Percentiles rank a stretch among this genome's conserved stretches.
phyloP scores from a whole-genome alignment of 2,329 filamentous ascomycete species.

The Tothia fuscella region DNA sequence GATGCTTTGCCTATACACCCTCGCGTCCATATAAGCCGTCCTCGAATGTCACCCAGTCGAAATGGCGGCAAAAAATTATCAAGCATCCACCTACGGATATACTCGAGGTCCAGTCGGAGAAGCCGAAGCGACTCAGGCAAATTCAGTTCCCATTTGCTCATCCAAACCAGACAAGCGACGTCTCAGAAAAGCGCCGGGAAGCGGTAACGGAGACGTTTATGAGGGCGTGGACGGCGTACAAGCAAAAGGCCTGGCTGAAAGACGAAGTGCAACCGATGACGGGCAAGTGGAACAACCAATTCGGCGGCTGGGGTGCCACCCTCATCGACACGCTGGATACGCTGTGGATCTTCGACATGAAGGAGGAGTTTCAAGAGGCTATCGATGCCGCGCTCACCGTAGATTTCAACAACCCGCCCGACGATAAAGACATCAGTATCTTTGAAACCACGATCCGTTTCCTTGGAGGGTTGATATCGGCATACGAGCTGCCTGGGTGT shows the following conservation, averaged over 20 bases:
- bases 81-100: not conserved
- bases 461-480: slow-evolving; percentile 70
- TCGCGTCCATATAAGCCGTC: no score
- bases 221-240: slow-evolving; percentile 46
- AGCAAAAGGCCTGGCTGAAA: slow-evolving; percentile 48
- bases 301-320: slow-evolving; percentile 56
- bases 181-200: not conserved
- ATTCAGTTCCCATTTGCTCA: not conserved
- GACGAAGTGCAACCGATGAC: slow-evolving; percentile 51
- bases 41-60: no score
- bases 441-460: slow-evolving; percentile 92
- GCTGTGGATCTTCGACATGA: slow-evolving; percentile 74
- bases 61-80: not conserved
- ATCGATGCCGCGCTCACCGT: slow-evolving; percentile 57
- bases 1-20: no score
- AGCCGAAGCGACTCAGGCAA: not conserved
- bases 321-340: slow-evolving; percentile 58
- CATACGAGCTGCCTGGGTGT: slow-evolving; percentile 73
- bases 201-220: slow-evolving; percentile 22
- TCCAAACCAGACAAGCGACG: not conserved
- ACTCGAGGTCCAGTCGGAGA: not conserved
- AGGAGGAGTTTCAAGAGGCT: slow-evolving; percentile 69
- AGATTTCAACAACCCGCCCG: slow-evolving; percentile 61
- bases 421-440: slow-evolving; percentile 61
- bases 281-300: slow-evolving; percentile 41